Conservation (phyloP, 2,329 filamentous ascomycete species). For the Fusarium camptoceras region DNA sequence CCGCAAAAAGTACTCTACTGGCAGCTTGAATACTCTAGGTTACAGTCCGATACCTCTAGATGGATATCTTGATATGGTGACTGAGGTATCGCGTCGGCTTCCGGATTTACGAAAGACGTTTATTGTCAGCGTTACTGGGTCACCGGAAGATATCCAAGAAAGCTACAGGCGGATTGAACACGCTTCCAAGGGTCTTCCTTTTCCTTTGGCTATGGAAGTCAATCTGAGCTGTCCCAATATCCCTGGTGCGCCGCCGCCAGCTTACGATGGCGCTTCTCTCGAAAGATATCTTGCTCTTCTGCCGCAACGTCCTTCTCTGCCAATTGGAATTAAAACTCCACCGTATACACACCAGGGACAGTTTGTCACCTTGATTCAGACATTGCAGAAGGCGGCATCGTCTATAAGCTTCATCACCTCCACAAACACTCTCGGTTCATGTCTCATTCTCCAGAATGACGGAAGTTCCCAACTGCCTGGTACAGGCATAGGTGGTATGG, state of each 20-base stretch:
- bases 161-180: slow-evolving; percentile 65
- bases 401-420: slow-evolving; percentile 75
- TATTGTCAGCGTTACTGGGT: slow-evolving; percentile 78
- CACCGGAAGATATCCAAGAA: slow-evolving; percentile 64
- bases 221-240: slow-evolving; percentile 87
- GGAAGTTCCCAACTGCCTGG: slow-evolving; percentile 61
- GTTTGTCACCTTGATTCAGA: slow-evolving; percentile 67
- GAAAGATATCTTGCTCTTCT: slow-evolving; percentile 66
- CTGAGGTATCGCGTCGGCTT: slow-evolving; percentile 55
- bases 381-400: slow-evolving; percentile 55
- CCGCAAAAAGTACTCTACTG: slow-evolving; percentile 34
- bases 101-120: slow-evolving; percentile 63
- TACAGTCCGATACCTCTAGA: slow-evolving; percentile 75
- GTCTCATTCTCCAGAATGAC: slow-evolving; percentile 64
- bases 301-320: slow-evolving; percentile 50
- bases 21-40: slow-evolving; percentile 76
- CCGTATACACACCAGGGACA: slow-evolving; percentile 79
- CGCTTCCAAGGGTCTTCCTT: slow-evolving; percentile 52
- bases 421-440: slow-evolving; percentile 78
- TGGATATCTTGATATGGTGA: slow-evolving; percentile 69
- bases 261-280: slow-evolving; percentile 69
- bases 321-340: slow-evolving; percentile 77
- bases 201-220: slow-evolving; percentile 76
- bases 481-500: slow-evolving; percentile 75
- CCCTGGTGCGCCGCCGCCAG: slow-evolving; percentile 73